These are phyloP conservation scores for Fusarium abutilonis DNA, from an alignment of 2,329 filamentous ascomycete species.

Conservation along the genomic window DNA sequence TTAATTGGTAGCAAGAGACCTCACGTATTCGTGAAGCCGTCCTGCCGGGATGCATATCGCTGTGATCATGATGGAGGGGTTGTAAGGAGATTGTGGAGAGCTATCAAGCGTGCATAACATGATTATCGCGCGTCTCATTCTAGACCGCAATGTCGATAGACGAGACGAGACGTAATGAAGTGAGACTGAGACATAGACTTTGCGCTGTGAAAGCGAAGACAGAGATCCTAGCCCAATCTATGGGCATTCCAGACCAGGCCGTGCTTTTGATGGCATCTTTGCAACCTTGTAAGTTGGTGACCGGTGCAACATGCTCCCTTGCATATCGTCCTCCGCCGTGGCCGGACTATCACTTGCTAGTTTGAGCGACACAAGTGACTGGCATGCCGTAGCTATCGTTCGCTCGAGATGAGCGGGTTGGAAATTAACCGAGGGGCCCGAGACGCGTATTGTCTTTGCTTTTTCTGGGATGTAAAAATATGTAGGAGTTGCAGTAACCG, in stretches of 20 bases:
- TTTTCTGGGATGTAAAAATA: conserved; percentile 19
- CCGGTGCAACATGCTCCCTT: conserved; percentile 21
- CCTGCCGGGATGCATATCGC: conserved; percentile 2
- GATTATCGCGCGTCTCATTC: conserved; percentile 28
- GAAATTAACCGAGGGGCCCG: conserved; percentile 27
- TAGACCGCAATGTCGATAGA: conserved; percentile 25
- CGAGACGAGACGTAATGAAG: conserved; percentile 21
- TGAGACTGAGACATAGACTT: conserved; percentile 35
- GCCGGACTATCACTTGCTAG: conserved; percentile 6
- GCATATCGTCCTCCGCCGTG: conserved; percentile 20
- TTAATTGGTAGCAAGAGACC: not conserved
- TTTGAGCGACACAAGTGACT: not conserved
- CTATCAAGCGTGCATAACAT: conserved; percentile 17
- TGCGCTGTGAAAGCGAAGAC: conserved; percentile 14
- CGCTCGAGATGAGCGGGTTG: conserved; percentile 5
- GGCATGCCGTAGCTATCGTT: not conserved
- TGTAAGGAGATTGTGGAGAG: conserved; percentile 22
- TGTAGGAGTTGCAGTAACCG: conserved; percentile 1
- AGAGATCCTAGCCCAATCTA: conserved; percentile 23
- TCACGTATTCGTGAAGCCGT: conserved; percentile 14
- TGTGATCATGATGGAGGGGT: conserved; percentile 7
- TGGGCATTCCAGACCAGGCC: conserved; percentile 23
- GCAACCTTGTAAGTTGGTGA: conserved; percentile 19
- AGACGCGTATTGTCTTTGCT: conserved; percentile 28
- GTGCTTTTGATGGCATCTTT: conserved; percentile 9